Evolutionary conservation across 208 protist genomes (phyloP), one percentile per base, ranked within the genome.

Genomic region (Acanthamoeba healyi): DNA sequence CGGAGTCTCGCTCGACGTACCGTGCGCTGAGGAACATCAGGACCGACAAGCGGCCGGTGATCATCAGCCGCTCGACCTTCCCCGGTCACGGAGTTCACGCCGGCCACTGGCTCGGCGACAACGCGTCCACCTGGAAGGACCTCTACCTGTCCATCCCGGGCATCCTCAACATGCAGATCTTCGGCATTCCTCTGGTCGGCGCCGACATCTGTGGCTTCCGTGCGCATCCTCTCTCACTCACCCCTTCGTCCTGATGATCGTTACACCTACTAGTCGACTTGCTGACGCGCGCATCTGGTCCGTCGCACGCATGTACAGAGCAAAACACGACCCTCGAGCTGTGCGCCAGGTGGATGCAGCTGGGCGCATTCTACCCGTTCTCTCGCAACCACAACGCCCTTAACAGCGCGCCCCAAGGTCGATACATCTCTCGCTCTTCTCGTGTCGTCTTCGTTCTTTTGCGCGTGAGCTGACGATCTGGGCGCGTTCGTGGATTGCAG

Each of bases 151-250:
- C 96, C 1, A 98, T 99, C 88, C 58, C 96, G 22, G 97, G 97
- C 51, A 97, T 98, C 22, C 49, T 99, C 4, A 88, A 93, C 7
- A 97, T 98, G 77, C 82, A 97, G n/a, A 88, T 99, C 56, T 98
- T 98, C 94, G 98, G 98, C 42, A 96, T 99, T 40, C 96, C 97
- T 17, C 36, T 98, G 1, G 96, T 98, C 42, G 98, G 98, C 34
- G 96, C 98, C 36, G 98, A 99, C 94, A 98, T 98, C 74, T 98
- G 98, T 84, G 98, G 98, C 44, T 98, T 98, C 74, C 2, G 95
- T 72, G 9, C 36, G 49, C 72, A 36, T 19, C 24, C 63, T 32
- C 88, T 32, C 1, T 70, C 26, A 5, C 32, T 49, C 22, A 79
- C 54, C 26, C 38, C n/a, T n/a, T n/a, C n/a, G n/a, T n/a, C n/a